Evolutionary conservation across 1,284 basidiomycete species (phyloP), one percentile per base, ranked within the genome.

Genomic region (Ganoderma multipileum): DNA sequence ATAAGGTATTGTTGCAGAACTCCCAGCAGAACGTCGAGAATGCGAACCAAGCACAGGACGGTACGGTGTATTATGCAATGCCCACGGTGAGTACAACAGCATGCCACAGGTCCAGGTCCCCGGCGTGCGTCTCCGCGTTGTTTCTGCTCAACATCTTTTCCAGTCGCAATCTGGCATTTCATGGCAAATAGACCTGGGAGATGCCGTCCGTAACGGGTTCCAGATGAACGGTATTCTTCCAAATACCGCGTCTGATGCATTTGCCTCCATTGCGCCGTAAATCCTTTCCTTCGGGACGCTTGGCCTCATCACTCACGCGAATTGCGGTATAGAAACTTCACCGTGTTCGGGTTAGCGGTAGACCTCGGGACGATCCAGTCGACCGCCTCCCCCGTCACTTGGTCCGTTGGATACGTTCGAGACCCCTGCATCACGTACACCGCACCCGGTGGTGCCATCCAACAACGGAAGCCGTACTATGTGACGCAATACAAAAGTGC

Each of bases 401-500:
- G 76, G 77, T 62, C 74, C 2, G 52, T 76, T 0, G 77, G 76
- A 16, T 69, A 70, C 44, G 70, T 75, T 16, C 73, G 77, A 3
- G 71, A 76, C 61, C 75, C 77, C 2, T 59, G 68, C 1, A 74
- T 76, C 30, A 18, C 68, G 41, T 77, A 72, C 61, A 75, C 71
- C 3, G 70, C 66, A 1, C 36, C 69, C 16, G 57, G 64, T 1
- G 74, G 71, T 61, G 74, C 39, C 65, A 77, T 68, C 7, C 70
- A 77, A 52, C 58, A 68, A 7, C 76, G 79, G 18, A 70, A 68
- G 14, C 73, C 79, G 16, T 79, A 74, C 69, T 80, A 71, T 57
- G 68, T 63, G 23, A 68, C 75, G 6, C 65, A 74, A 18, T 78
- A 75, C 33, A 63, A 67, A 26, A 70, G 9, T 14, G 23, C 71